Percentiles rank a stretch among this genome's conserved stretches.
These are phyloP conservation scores for Globisporangium echinulatum DNA, from an alignment of 352 stramenopile genomes.

Conservation along the genomic window DNA sequence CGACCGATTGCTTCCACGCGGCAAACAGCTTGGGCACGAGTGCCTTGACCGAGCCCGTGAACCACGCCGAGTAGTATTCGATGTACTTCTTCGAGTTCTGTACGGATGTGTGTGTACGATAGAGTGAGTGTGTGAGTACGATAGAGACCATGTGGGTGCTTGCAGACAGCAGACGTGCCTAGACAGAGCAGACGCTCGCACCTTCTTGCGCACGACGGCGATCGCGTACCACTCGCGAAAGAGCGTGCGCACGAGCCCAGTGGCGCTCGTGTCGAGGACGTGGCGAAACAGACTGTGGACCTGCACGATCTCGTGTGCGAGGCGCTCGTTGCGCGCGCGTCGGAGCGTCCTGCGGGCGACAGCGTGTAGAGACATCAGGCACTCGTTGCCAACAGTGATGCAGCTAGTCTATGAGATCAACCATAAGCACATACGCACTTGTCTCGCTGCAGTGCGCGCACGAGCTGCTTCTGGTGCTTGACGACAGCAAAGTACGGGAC, in stretches of 20 bases:
- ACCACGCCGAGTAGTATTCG: conserved; percentile 67
- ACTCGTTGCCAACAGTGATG: no score
- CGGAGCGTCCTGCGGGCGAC: conserved; percentile 22
- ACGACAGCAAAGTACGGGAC: conserved; percentile 62
- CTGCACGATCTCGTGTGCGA: conserved; percentile 45
- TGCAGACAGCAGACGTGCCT: background rate
- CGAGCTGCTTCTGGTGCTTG: conserved; percentile 51
- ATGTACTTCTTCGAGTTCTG: conserved; percentile 74
- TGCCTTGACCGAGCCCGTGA: conserved; percentile 41
- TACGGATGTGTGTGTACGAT: no score
- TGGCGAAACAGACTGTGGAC: conserved; percentile 46
- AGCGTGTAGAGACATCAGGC: no score
- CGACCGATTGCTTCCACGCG: conserved; percentile 37
- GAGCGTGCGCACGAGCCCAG: conserved; percentile 39
- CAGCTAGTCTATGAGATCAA: no score
- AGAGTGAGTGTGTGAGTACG: no score
- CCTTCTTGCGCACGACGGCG: conserved; percentile 54
- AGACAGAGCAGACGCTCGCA: conserved; percentile 12
- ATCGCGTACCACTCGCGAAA: conserved; percentile 68
- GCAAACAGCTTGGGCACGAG: conserved; percentile 48
- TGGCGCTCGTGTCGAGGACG: conserved; percentile 43
- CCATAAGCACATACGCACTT: conserved; percentile 19
- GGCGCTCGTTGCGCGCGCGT: conserved; percentile 46
- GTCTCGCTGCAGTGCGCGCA: conserved; percentile 40
- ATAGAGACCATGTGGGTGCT: no score